Evolutionary conservation across 306 rosid genomes (phyloP).

Genomic region (Castanea mollissima): DNA sequence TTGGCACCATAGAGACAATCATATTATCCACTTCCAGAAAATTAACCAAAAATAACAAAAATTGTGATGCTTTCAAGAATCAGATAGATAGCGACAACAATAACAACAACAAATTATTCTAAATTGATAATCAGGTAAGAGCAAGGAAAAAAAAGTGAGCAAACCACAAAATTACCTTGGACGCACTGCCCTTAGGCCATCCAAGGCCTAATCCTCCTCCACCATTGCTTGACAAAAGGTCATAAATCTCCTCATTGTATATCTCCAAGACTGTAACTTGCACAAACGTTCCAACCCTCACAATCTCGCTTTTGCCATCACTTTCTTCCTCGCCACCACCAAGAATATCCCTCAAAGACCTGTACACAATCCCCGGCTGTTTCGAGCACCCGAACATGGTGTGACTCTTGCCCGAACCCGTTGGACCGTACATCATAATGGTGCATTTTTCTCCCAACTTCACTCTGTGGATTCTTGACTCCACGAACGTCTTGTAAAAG

Average conservation of each 20-base stretch:
- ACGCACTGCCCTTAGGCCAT: conserved; percentile 80
- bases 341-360: conserved; percentile 81
- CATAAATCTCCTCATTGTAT: conserved; percentile 93
- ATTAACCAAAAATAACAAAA: too few species aligned
- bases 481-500: conserved; percentile 70
- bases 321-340: conserved; percentile 52
- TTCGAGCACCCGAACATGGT: conserved; percentile 90
- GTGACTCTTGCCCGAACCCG: conserved; percentile 98
- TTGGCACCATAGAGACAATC: too few species aligned
- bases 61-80: background rate
- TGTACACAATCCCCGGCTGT: conserved; percentile 88
- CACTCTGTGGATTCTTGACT: conserved; percentile 75
- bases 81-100: background rate
- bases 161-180: conserved; percentile 53
- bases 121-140: background rate
- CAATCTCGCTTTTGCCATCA: conserved; percentile 26
- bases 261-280: conserved; percentile 96
- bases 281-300: conserved; percentile 64
- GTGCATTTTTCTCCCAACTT: conserved; percentile 89
- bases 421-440: conserved; percentile 97
- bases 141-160: background rate
- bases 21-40: too few species aligned
- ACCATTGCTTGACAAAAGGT: conserved; percentile 66
- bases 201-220: conserved; percentile 81
- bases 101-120: background rate